These are phyloP conservation scores for Articulospora tetracladia DNA, from an alignment of 495 filamentous ascomycete genomes.

Conservation along the genomic window DNA sequence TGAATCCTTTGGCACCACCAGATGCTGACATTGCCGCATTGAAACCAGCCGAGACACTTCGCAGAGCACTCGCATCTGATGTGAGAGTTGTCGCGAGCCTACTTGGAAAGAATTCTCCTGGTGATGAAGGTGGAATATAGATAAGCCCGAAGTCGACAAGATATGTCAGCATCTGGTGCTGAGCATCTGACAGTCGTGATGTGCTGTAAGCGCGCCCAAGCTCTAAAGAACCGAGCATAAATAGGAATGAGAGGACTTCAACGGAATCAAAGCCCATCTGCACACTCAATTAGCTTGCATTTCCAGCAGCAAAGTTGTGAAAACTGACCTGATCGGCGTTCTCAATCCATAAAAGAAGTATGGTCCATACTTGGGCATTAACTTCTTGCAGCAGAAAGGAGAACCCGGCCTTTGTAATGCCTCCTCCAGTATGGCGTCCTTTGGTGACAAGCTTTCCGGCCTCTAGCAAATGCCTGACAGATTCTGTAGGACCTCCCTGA, in stretches of 20 bases:
- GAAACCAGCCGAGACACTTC: constrained; percentile 55
- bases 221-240: constrained; percentile 90
- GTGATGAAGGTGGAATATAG: constrained; percentile 49
- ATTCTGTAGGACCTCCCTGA: constrained; percentile 56
- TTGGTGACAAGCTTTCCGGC: constrained; percentile 74
- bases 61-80: constrained; percentile 67
- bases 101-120: constrained; percentile 84
- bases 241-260: constrained; percentile 92
- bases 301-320: neutral
- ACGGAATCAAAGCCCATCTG: constrained; percentile 76
- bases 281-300: constrained; percentile 21
- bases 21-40: constrained; percentile 42
- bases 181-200: constrained; percentile 68
- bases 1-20: constrained; percentile 65
- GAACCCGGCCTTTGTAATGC: constrained; percentile 89
- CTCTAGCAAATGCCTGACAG: constrained; percentile 78
- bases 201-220: constrained; percentile 87
- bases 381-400: constrained; percentile 91
- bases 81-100: constrained; percentile 93
- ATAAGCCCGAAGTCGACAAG: constrained; percentile 90
- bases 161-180: constrained; percentile 80
- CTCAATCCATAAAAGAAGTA: constrained; percentile 89
- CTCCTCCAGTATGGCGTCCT: constrained; percentile 48
- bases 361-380: constrained; percentile 94
- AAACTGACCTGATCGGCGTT: constrained; percentile 57